These are phyloP conservation scores for Skeletonema grethae DNA, from an alignment of 108 stramenopile genomes.

Conservation along the genomic window DNA sequence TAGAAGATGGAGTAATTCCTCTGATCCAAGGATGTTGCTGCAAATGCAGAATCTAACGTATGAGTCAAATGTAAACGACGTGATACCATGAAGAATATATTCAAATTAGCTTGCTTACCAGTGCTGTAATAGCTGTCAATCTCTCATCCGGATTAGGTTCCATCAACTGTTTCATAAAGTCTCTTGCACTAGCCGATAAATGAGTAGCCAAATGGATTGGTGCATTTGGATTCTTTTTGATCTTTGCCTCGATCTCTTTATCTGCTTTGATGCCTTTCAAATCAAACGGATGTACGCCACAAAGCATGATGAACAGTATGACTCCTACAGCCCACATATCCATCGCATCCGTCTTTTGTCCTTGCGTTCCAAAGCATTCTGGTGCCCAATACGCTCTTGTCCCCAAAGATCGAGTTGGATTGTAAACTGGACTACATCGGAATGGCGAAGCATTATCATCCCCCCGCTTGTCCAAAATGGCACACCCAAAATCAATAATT, in stretches of 20 bases:
- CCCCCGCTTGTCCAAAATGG: slow-evolving; percentile 14
- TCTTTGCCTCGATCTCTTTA: slow-evolving; percentile 60
- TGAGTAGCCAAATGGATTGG: slow-evolving; percentile 44
- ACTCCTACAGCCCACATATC: slow-evolving; percentile 87
- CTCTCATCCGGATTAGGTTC: slow-evolving; percentile 43
- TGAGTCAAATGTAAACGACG: not conserved
- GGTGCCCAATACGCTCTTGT: slow-evolving; percentile 89
- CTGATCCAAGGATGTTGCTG: slow-evolving; percentile 59
- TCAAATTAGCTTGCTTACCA: not conserved
- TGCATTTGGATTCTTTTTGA: slow-evolving; percentile 46
- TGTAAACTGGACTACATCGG: slow-evolving; percentile 2
- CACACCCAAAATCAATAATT: slow-evolving; percentile 64
- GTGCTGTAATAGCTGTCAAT: slow-evolving; percentile 53
- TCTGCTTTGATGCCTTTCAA: slow-evolving; percentile 60
- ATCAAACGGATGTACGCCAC: slow-evolving; percentile 86
- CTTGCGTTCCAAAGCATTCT: slow-evolving; percentile 52
- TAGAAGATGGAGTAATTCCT: slow-evolving; percentile 64
- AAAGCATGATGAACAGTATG: slow-evolving; percentile 87
- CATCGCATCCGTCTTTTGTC: slow-evolving; percentile 35
- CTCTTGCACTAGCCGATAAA: slow-evolving; percentile 62
- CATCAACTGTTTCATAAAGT: slow-evolving; percentile 54
- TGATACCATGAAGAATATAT: not conserved
- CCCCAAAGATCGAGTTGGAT: slow-evolving; percentile 34
- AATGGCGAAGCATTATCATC: not conserved
- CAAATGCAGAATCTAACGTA: not conserved